A percentile compares a stretch with the other conserved stretches of the same genome.
These are phyloP conservation scores for Fusarium sp. DNA, from an alignment of 2,329 filamentous ascomycete genomes.

Conservation along the genomic window DNA sequence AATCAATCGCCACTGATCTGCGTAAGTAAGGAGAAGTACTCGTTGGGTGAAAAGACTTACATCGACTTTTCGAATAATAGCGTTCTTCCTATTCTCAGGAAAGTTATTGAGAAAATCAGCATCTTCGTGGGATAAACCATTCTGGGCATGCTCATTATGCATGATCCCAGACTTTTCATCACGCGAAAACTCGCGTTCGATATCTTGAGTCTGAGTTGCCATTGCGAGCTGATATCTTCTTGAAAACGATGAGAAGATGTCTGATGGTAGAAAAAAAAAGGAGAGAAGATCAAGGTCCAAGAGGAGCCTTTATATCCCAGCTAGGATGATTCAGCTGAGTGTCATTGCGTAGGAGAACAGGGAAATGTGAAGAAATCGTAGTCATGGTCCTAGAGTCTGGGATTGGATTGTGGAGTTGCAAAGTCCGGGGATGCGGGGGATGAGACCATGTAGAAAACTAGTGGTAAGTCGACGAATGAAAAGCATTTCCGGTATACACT, in stretches of 20 bases:
- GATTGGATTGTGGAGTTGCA: conserved; percentile 6
- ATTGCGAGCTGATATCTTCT: conserved; percentile 14
- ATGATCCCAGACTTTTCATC: conserved; percentile 37
- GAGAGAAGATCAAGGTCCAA: background rate
- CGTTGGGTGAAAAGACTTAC: background rate
- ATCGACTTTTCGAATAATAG: conserved; percentile 7
- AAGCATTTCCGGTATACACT: background rate
- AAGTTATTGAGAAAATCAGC: conserved; percentile 9
- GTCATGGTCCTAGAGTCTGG: conserved; percentile 21
- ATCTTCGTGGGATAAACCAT: background rate
- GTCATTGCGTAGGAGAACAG: background rate
- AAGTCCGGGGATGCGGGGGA: conserved; percentile 27
- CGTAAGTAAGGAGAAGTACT: background rate
- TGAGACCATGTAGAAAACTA: background rate
- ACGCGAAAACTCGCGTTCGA: conserved; percentile 35
- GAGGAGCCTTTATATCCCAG: background rate
- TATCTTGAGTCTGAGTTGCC: conserved; percentile 26
- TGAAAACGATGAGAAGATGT: background rate
- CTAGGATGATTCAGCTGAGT: background rate
- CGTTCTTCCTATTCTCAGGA: background rate
- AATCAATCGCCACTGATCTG: background rate
- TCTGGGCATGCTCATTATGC: conserved; percentile 34
- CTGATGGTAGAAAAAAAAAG: background rate
- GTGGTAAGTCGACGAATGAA: background rate
- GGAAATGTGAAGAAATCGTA: background rate